Percentiles rank a stretch among this genome's conserved stretches.
Evolutionary conservation across 257 asterid genomes (phyloP).

Genomic region (Primulina tabacum): DNA sequence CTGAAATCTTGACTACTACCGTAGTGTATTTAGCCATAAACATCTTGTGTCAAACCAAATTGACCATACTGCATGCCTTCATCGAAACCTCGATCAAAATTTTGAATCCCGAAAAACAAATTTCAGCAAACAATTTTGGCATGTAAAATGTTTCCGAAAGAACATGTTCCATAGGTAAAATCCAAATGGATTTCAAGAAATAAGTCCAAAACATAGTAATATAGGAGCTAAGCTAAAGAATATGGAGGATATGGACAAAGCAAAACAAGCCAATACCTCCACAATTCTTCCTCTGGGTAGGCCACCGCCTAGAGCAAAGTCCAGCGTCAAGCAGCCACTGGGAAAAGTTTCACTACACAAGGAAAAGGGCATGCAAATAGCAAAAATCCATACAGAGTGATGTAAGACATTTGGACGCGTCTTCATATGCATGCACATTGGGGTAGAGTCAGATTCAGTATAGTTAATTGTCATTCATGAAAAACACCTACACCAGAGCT

Average conservation of each 20-base stretch:
- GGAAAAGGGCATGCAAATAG: slow-evolving; percentile 3
- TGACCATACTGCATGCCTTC: neutral
- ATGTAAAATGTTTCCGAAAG: neutral
- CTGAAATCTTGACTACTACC: too few species aligned
- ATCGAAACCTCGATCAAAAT: too few species aligned
- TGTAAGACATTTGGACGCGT: neutral
- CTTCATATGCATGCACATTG: slow-evolving; percentile 1
- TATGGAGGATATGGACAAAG: slow-evolving; percentile 3
- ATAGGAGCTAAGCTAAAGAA: neutral
- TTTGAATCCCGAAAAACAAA: slow-evolving; percentile 3
- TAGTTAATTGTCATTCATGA: slow-evolving; percentile 13
- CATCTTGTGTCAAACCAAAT: too few species aligned
- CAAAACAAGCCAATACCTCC: slow-evolving; percentile 49
- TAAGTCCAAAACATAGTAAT: neutral
- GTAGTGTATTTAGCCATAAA: too few species aligned
- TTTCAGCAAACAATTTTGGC: neutral
- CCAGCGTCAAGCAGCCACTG: slow-evolving; percentile 88
- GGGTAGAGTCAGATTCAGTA: neutral
- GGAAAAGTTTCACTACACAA: slow-evolving; percentile 90
- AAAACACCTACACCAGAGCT: slow-evolving; percentile 81
- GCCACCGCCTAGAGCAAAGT: slow-evolving; percentile 98
- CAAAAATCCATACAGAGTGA: neutral
- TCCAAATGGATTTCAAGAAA: neutral
- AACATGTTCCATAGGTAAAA: slow-evolving; percentile 2
- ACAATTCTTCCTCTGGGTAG: slow-evolving; percentile 96